Conservation (phyloP, 225 moss, liverwort and hornwort genomes). For the Marchantia polymorpha region DNA sequence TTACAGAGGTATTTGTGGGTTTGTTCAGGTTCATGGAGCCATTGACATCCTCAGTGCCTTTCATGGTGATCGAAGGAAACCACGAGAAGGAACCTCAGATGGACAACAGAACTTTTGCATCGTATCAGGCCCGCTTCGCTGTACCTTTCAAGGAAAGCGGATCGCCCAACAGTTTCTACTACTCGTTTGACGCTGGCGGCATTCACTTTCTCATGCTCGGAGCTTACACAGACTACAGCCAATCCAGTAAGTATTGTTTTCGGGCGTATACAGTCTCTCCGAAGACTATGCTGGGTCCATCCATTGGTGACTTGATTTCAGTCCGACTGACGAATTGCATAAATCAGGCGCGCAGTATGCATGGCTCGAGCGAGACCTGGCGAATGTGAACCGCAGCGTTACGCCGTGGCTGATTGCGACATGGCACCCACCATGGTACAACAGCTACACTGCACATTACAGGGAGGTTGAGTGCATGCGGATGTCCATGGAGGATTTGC, state of each 20-base stretch:
- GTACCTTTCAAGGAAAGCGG: slow-evolving; percentile 76
- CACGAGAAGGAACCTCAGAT: slow-evolving; percentile 82
- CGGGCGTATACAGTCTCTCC: neutral
- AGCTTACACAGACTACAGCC: slow-evolving; percentile 62
- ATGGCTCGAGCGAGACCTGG: slow-evolving; percentile 73
- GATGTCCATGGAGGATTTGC: slow-evolving; percentile 69
- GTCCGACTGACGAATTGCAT: neutral
- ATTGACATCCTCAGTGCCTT: slow-evolving; percentile 60
- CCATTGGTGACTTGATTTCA: neutral
- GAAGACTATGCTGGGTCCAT: neutral
- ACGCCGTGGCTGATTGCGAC: slow-evolving; percentile 88
- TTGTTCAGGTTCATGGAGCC: slow-evolving; percentile 80
- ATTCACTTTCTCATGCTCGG: slow-evolving; percentile 95
- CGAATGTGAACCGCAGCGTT: slow-evolving; percentile 68
- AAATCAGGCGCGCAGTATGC: slow-evolving; percentile 69
- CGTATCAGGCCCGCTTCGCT: slow-evolving; percentile 82
- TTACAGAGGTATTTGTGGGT: neutral
- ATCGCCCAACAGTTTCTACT: slow-evolving; percentile 77
- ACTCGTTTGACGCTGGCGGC: slow-evolving; percentile 89
- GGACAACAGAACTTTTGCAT: slow-evolving; percentile 48
- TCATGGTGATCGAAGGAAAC: slow-evolving; percentile 97
- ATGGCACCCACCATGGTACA: slow-evolving; percentile 95
- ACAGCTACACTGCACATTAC: slow-evolving; percentile 76
- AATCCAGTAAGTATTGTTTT: slow-evolving; percentile 39
- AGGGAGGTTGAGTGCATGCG: slow-evolving; percentile 92